Evolutionary conservation across 306 rosid genomes (phyloP).

Genomic region (Dalbergia cultrata): DNA sequence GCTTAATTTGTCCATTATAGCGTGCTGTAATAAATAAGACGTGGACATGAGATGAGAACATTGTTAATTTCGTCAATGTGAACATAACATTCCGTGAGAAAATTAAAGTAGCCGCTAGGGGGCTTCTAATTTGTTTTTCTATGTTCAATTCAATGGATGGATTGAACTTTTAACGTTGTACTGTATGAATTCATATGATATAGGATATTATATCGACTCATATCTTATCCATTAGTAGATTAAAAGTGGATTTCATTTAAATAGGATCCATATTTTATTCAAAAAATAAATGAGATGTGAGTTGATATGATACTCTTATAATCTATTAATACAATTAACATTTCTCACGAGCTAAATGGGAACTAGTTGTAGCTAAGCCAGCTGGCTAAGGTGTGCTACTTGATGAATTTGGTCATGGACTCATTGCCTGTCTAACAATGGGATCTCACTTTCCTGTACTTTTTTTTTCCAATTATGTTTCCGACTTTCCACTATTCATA

Average conservation of each 20-base stretch:
- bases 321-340: too few species aligned
- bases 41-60: conserved; percentile 13
- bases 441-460: conserved; percentile 17
- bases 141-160: conserved; percentile 40
- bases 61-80: conserved; percentile 24
- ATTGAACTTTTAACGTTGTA: conserved; percentile 44
- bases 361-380: not conserved
- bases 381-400: not conserved
- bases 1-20: conserved; percentile 32
- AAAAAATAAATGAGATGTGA: too few species aligned
- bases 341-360: too few species aligned
- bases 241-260: too few species aligned
- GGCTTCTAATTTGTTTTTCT: not conserved
- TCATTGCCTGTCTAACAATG: too few species aligned
- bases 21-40: conserved; percentile 44
- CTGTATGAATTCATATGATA: too few species aligned
- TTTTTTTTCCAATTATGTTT: conserved; percentile 3
- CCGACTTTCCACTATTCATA: conserved; percentile 3
- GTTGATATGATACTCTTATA: too few species aligned
- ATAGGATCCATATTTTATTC: too few species aligned
- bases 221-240: too few species aligned
- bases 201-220: too few species aligned
- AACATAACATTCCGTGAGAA: conserved; percentile 8
- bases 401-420: conserved; percentile 37
- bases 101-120: not conserved